Evolutionary conservation across 306 rosid species (phyloP).

Genomic region (Coriaria nepalensis): DNA sequence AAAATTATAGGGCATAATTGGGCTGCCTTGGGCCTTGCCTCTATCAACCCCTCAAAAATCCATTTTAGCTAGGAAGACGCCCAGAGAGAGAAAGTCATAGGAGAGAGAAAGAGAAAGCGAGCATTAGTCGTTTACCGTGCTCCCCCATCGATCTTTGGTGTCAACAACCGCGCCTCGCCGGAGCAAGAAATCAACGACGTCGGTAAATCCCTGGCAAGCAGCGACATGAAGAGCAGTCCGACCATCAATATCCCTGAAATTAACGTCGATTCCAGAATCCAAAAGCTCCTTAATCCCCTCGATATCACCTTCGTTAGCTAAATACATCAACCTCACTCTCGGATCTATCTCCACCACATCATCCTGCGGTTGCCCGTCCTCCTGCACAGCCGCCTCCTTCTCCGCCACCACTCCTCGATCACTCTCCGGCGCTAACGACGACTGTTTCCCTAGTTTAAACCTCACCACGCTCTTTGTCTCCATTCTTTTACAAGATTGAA

Average conservation of each 20-base stretch:
- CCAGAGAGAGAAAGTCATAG: neutral
- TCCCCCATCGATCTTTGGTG: conserved; percentile 74
- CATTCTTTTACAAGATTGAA: conserved; percentile 19
- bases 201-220: conserved; percentile 56
- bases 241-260: conserved; percentile 62
- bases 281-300: conserved; percentile 64
- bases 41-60: too few relatives aligned
- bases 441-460: conserved; percentile 64
- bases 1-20: too few relatives aligned
- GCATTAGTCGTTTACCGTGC: conserved; percentile 39
- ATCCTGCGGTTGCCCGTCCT: conserved; percentile 3
- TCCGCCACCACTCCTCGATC: conserved; percentile 7
- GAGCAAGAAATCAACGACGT: conserved; percentile 57
- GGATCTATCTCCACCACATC: conserved; percentile 33
- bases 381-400: conserved; percentile 9
- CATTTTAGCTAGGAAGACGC: too few relatives aligned
- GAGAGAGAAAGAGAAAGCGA: neutral
- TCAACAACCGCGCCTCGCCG: conserved; percentile 53
- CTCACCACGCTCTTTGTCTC: conserved; percentile 46
- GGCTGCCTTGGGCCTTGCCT: too few relatives aligned
- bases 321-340: conserved; percentile 61
- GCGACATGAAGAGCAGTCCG: conserved; percentile 90
- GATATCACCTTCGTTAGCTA: conserved; percentile 65
- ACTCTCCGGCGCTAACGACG: conserved; percentile 71
- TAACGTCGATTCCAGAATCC: conserved; percentile 53